These are phyloP conservation scores for Pseudocercospora pini-densiflorae DNA, from an alignment of 2,329 filamentous ascomycete genomes.

Conservation along the genomic window DNA sequence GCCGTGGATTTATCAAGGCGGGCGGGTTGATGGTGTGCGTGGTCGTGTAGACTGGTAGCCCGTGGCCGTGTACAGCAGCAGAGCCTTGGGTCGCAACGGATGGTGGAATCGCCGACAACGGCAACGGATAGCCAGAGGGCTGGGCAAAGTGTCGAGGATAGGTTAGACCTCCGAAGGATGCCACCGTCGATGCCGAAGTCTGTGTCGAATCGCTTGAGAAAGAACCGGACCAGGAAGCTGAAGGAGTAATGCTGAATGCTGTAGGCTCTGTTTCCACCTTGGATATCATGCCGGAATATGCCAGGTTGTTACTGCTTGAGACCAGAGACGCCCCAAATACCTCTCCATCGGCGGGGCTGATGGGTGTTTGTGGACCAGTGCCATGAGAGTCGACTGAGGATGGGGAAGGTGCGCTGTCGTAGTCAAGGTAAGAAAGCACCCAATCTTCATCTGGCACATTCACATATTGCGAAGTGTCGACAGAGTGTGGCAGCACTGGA, in stretches of 20 bases:
- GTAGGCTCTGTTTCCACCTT: background rate
- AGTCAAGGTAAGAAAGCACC: slow-evolving; percentile 23
- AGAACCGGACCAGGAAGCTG: background rate
- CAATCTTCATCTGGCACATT: slow-evolving; percentile 26
- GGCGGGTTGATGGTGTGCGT: background rate
- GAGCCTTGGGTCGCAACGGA: background rate
- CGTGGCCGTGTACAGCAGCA: background rate
- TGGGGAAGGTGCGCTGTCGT: slow-evolving; percentile 26
- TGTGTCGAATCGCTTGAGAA: background rate
- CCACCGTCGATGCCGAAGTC: background rate
- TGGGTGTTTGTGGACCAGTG: slow-evolving; percentile 28
- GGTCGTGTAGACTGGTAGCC: background rate
- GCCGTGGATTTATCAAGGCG: background rate
- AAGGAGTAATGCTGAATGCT: background rate
- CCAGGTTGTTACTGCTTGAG: background rate
- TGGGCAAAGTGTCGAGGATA: background rate
- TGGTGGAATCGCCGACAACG: background rate
- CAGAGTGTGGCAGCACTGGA: slow-evolving; percentile 8
- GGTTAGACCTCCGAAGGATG: slow-evolving; percentile 4
- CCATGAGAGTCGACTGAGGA: slow-evolving; percentile 24
- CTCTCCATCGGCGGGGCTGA: slow-evolving; percentile 12
- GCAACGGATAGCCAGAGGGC: background rate
- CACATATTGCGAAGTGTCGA: slow-evolving; percentile 30
- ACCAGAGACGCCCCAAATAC: background rate
- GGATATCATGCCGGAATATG: background rate